These are phyloP conservation scores for Luffa aegyptiaca DNA, from an alignment of 306 rosid genomes.

Conservation along the genomic window DNA sequence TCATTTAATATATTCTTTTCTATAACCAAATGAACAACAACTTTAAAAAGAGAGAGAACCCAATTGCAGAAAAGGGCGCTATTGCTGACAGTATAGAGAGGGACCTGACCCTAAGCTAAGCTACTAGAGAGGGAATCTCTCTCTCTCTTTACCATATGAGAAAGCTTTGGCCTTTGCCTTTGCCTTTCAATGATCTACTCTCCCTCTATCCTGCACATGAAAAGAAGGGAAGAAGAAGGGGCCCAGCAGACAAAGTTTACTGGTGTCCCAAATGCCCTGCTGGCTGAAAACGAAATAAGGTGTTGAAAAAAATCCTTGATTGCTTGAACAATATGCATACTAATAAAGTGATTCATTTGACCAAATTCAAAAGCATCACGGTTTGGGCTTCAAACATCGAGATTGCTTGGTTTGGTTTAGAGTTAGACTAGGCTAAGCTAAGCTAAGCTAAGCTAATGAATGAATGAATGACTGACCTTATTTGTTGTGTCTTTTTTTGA, in stretches of 20 bases:
- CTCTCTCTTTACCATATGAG: not conserved
- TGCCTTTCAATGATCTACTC: not conserved
- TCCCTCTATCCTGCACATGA: not conserved
- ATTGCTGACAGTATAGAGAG: not conserved
- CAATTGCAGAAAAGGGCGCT: not conserved
- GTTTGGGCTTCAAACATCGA: not conserved
- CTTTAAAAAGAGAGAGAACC: not conserved
- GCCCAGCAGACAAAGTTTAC: constrained; percentile 7
- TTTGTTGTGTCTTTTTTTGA: not conserved
- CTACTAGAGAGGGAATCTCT: constrained; percentile 1
- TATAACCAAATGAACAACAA: not conserved
- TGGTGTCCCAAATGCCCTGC: not conserved
- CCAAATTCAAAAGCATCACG: not conserved
- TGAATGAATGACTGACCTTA: not conserved
- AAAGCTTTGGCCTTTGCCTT: not conserved
- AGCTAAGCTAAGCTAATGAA: not conserved
- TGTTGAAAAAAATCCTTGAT: not conserved
- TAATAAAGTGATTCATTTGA: not conserved
- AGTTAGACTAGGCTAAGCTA: not conserved
- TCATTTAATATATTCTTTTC: not conserved
- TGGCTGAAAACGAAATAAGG: not conserved
- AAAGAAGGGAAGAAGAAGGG: constrained; percentile 7
- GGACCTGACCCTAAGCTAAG: not conserved
- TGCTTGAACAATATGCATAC: not conserved
- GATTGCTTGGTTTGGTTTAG: not conserved